Evolutionary conservation across 495 filamentous ascomycete genomes (phyloP), one percentile per base, ranked within the genome.

Genomic region (Penicillium ucsense): DNA sequence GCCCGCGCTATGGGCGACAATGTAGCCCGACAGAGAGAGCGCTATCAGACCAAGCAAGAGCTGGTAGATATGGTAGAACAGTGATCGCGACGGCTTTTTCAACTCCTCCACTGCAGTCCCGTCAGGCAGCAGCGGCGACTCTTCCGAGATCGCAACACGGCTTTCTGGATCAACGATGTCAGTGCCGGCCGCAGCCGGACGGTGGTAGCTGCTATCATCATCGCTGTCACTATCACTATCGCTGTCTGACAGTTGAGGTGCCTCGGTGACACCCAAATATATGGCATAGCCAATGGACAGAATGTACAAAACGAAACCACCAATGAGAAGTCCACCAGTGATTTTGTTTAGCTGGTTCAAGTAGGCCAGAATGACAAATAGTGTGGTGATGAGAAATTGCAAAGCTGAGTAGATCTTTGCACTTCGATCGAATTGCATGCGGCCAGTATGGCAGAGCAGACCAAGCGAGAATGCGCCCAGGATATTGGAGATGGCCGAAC

Each of bases 381-480:
- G 45, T 2, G 67, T 63, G 0, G 72, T 75, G 2, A 75, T 12
- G 6, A 57, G 31, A 32, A 76, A 50, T n/a, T 68, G 54, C 2
- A 70, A 43, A 0, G 54, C 48, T 0, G 65, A 55, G 54, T 78
- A 79, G n/a, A 78, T 65, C 48, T 68, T 72, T 32, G 73, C 64
- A 41, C 68, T 75, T 8, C 51, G 45, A 47, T 75, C 76, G 49
- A 77, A 76, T 5, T 47, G 43, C 37, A 62, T 45, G 0, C 36
- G 37, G 0, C 47, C 49, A 0, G 57, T 52, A 45, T 72, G 56
- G 46, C 67, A 70, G 6, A 79, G 45, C 0, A 81, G 60, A 5
- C 72, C 76, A 6, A 80, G 56, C 1, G 77, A 74, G 55, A 81
- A 80, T 3, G 76, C 74, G 5, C 71, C 75, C 7, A 81, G 68